Percentiles rank a stretch among this genome's conserved stretches.
Conservation (phyloP, 2,329 filamentous ascomycete species). For the Cercospora nicotianae region DNA sequence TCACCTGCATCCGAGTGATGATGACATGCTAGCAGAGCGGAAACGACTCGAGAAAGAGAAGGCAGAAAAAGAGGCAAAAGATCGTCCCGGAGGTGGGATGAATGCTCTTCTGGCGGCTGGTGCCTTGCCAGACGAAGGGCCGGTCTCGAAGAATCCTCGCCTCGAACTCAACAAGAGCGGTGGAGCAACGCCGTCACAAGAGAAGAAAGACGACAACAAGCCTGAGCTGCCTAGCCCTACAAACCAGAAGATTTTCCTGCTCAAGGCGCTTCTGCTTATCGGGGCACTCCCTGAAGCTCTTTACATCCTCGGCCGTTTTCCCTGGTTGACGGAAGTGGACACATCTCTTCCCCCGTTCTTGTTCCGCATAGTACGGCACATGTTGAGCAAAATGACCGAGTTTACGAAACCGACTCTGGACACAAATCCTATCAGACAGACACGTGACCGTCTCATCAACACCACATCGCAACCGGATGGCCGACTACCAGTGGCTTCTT, state of each 20-base stretch:
- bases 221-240: slow-evolving; percentile 67
- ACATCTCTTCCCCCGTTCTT: slow-evolving; percentile 78
- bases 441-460: slow-evolving; percentile 57
- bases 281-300: slow-evolving; percentile 90
- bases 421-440: slow-evolving; percentile 46
- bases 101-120: slow-evolving; percentile 89
- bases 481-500: slow-evolving; percentile 54
- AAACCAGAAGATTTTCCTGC: slow-evolving; percentile 83
- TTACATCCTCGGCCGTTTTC: slow-evolving; percentile 87
- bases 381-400: slow-evolving; percentile 72
- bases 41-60: slow-evolving; percentile 72
- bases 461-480: slow-evolving; percentile 70
- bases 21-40: slow-evolving; percentile 74
- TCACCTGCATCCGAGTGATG: slow-evolving; percentile 83
- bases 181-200: slow-evolving; percentile 44
- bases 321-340: slow-evolving; percentile 85
- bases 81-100: slow-evolving; percentile 65
- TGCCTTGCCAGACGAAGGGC: slow-evolving; percentile 80
- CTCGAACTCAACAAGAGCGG: slow-evolving; percentile 49
- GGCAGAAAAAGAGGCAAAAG: slow-evolving; percentile 71
- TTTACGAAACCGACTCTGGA: slow-evolving; percentile 51
- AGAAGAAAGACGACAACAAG: slow-evolving; percentile 48
- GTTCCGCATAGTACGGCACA: slow-evolving; percentile 81
- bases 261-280: slow-evolving; percentile 83
- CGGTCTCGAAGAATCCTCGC: slow-evolving; percentile 46